phyloP scores from a whole-genome alignment of 2,329 filamentous ascomycete genomes.

The Fusarium xylarioides region DNA sequence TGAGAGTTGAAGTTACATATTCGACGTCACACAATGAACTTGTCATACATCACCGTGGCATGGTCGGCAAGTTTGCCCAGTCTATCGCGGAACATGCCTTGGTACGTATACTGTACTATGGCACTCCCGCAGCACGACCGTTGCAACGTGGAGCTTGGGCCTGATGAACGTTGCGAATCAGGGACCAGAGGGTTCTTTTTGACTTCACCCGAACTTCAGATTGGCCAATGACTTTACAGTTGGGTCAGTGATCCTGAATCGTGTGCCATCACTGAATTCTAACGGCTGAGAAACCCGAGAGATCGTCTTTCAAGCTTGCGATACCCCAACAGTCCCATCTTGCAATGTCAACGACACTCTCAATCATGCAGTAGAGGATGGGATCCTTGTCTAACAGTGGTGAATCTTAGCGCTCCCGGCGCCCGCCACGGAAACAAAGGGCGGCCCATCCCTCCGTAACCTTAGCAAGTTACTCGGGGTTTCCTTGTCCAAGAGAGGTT shows the following conservation, averaged over 20 bases:
- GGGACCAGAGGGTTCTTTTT: conserved; percentile 29
- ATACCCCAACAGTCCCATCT: neutral
- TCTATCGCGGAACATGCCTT: conserved; percentile 24
- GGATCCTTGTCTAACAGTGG: conserved; percentile 30
- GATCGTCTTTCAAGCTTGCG: neutral
- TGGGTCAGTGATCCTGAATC: conserved; percentile 31
- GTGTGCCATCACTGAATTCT: conserved; percentile 19
- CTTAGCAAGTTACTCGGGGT: conserved; percentile 17
- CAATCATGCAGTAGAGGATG: conserved; percentile 20
- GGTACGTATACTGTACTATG: neutral
- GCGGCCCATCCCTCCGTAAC: conserved; percentile 20
- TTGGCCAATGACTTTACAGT: conserved; percentile 22
- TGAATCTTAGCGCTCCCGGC: conserved; percentile 28
- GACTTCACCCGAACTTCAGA: conserved; percentile 25
- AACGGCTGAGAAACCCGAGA: conserved; percentile 6
- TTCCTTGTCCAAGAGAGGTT: conserved; percentile 21
- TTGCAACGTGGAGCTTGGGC: conserved; percentile 30
- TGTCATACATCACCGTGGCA: conserved; percentile 38
- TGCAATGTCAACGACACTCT: conserved; percentile 12
- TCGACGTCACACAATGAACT: conserved; percentile 39
- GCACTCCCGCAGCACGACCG: conserved; percentile 31
- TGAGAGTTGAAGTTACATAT: neutral
- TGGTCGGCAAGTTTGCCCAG: conserved; percentile 18
- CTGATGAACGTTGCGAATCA: conserved; percentile 26
- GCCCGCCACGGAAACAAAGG: conserved; percentile 28